Evolutionary conservation across 2,329 filamentous ascomycete genomes (phyloP).

Genomic region (Emmonsiellopsis sp.): DNA sequence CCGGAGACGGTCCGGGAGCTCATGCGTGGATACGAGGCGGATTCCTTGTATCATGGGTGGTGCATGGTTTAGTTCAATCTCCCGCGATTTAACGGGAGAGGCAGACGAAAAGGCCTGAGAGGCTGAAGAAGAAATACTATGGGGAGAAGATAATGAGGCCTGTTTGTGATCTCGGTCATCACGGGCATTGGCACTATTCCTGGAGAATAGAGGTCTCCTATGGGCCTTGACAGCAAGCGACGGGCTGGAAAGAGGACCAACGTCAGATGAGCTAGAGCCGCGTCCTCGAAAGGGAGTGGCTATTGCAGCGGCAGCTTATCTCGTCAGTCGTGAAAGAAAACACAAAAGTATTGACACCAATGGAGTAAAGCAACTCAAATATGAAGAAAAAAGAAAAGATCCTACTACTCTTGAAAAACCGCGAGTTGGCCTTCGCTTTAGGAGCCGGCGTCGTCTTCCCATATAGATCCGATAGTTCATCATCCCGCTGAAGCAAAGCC

Average conservation of each 20-base stretch:
- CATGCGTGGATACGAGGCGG: conserved; percentile 47
- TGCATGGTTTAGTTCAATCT: conserved; percentile 24
- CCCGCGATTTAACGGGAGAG: conserved; percentile 9
- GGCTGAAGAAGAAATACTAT: neutral
- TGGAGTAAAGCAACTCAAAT: neutral
- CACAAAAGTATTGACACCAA: neutral
- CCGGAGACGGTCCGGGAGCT: conserved; percentile 61
- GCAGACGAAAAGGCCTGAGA: neutral
- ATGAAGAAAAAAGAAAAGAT: neutral
- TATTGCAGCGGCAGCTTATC: conserved; percentile 12
- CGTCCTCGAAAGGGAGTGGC: conserved; percentile 16
- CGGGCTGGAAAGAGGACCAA: conserved; percentile 24
- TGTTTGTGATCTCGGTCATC: neutral
- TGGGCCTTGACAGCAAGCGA: conserved; percentile 17
- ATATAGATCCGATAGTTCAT: conserved; percentile 1
- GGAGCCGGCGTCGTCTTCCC: neutral
- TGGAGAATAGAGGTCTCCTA: conserved; percentile 5
- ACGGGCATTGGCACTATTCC: neutral
- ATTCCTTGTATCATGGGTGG: conserved; percentile 50
- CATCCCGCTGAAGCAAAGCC: neutral
- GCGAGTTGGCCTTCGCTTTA: conserved; percentile 15
- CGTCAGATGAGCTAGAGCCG: conserved; percentile 22
- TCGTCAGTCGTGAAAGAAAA: conserved; percentile 6
- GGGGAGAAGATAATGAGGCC: neutral
- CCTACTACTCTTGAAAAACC: conserved; percentile 23